Evolutionary conservation across 1,284 basidiomycete genomes (phyloP), one percentile per base, ranked within the genome.

Genomic region (Irpex rosettiformis): DNA sequence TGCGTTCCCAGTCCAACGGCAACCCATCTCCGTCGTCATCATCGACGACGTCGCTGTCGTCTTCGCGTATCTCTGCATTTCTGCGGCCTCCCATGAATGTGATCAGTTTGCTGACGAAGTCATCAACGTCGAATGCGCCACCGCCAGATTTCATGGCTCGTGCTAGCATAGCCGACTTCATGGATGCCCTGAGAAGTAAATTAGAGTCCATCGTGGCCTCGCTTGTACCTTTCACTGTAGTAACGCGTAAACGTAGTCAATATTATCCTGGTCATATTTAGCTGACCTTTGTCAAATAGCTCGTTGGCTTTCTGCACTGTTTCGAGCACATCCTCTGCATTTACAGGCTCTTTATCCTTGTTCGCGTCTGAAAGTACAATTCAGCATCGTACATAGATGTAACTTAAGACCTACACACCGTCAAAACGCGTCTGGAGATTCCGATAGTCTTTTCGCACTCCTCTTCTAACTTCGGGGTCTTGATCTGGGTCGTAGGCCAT

Each of bases 101-200:
- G 52, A 88, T 74, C 22, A 94, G 77, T 65, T 87, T 87, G 1
- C 82, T 73, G 49, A 95, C 76, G 64, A 93, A 94, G 60, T 94
- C 92, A 61, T 93, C 91, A 30, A 89, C 76, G 68, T 95, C 93
- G 67, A 95, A 94, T 16, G 85, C 84, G 52, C 89, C 88, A 0
- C 83, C 82, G 56, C 90, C 91, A 0, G 91, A 85, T 70, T 91
- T 92, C 82, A 94, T 86, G n/a, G 87, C 84, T 40, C 90, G 87
- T 11, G 92, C 92, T 70, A 93, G 92, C 65, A 86, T 83, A 1
- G 89, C 87, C 58, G 85, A 80, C 66, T 88, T 80, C 58, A 80
- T 83, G 4, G 91, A 89, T 18, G 86, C 83, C 67, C 81, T 81
- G 0, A 89, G 70, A 6, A 93, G 80, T 47, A 91, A 77, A n/a